These are phyloP conservation scores for Leccinum subspadiceum DNA, from an alignment of 1,284 basidiomycete genomes.

Conservation along the genomic window DNA sequence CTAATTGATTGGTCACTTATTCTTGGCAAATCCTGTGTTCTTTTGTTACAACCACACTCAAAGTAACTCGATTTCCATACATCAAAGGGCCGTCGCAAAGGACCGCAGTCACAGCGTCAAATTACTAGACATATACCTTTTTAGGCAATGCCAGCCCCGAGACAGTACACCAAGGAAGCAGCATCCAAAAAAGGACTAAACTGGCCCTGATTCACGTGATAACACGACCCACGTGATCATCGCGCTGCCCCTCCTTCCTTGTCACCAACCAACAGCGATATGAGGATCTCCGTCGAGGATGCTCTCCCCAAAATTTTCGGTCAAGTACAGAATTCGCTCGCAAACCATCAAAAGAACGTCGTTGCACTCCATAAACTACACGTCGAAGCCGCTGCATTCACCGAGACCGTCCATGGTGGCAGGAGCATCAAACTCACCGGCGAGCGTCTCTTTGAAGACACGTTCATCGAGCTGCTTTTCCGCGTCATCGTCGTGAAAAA, in stretches of 20 bases:
- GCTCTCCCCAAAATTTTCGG: slow-evolving; percentile 58
- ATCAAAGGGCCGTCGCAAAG: too few species aligned
- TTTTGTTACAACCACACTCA: background rate
- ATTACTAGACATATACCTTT: too few species aligned
- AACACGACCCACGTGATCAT: slow-evolving; percentile 16
- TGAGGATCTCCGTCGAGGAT: slow-evolving; percentile 15
- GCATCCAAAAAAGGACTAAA: too few species aligned
- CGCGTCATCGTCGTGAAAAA: slow-evolving; percentile 82
- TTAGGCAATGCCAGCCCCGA: too few species aligned
- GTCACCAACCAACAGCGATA: slow-evolving; percentile 7
- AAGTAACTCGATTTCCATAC: background rate
- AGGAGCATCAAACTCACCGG: slow-evolving; percentile 64
- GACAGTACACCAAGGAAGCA: too few species aligned
- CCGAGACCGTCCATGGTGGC: slow-evolving; percentile 51
- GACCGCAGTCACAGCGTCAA: too few species aligned
- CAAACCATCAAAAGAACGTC: slow-evolving; percentile 91
- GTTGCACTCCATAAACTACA: slow-evolving; percentile 87
- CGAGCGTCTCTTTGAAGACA: slow-evolving; percentile 78
- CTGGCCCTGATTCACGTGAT: slow-evolving; percentile 5
- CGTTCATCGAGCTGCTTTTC: slow-evolving; percentile 71
- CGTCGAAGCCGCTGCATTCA: slow-evolving; percentile 57
- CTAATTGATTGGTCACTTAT: background rate
- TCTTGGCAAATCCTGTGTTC: background rate
- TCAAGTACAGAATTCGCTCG: slow-evolving; percentile 79
- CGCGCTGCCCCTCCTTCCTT: background rate